Conservation (phyloP, 345 rosid genomes). For the Salix brachista region DNA sequence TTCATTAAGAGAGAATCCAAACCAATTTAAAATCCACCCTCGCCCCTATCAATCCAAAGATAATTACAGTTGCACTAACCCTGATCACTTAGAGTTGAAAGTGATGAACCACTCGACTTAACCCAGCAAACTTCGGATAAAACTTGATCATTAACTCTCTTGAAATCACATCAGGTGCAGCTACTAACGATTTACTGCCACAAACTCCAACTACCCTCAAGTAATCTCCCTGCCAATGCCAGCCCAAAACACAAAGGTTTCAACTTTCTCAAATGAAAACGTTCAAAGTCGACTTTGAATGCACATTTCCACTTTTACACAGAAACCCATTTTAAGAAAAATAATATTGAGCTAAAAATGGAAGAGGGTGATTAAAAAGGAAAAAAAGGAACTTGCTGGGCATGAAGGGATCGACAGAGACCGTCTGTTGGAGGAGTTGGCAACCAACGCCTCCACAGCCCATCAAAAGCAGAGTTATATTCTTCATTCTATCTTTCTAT, state of each 20-base stretch:
- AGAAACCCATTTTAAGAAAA: neutral
- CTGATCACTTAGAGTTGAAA: constrained; percentile 33
- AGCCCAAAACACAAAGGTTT: neutral
- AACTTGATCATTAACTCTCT: constrained; percentile 52
- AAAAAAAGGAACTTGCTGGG: constrained; percentile 40
- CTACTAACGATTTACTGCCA: constrained; percentile 64
- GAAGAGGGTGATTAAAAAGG: neutral
- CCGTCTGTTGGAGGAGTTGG: constrained; percentile 71
- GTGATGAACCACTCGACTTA: constrained; percentile 53
- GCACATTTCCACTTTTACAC: neutral
- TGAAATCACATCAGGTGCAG: constrained; percentile 39
- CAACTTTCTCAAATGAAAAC: neutral
- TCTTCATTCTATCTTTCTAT: constrained; percentile 41
- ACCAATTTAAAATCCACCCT: neutral
- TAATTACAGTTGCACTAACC: constrained; percentile 33
- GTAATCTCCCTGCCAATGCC: constrained; percentile 53
- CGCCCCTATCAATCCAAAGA: neutral
- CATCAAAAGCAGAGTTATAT: constrained; percentile 59
- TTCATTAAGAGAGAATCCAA: constrained; percentile 4
- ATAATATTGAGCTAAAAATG: neutral
- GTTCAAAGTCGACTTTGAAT: neutral
- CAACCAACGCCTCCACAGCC: constrained; percentile 97
- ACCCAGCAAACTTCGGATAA: constrained; percentile 54
- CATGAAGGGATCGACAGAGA: constrained; percentile 84
- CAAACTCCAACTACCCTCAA: constrained; percentile 76